These are phyloP conservation scores for Boletellus ananas DNA, from an alignment of 768 basidiomycete species.

Conservation along the genomic window DNA sequence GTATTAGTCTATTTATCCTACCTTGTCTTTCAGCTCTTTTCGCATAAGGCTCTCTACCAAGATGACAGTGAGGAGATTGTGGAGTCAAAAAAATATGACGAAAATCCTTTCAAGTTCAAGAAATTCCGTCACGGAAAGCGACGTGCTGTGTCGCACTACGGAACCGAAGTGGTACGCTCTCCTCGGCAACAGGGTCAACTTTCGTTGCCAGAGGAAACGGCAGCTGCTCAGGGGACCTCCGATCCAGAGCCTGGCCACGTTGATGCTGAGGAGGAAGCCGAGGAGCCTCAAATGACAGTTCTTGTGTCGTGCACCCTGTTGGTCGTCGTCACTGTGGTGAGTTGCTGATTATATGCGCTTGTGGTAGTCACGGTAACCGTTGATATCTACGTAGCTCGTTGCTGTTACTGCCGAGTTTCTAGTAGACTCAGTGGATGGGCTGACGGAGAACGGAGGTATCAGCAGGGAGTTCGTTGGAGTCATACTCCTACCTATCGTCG, in stretches of 20 bases:
- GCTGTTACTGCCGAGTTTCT: conserved; percentile 61
- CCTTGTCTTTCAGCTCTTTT: conserved; percentile 76
- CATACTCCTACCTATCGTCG: conserved; percentile 87
- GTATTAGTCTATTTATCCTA: conserved; percentile 68
- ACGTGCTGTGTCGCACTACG: conserved; percentile 2
- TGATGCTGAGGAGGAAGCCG: conserved; percentile 28
- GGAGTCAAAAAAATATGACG: conserved; percentile 40
- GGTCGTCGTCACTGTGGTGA: conserved; percentile 57
- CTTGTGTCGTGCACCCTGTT: conserved; percentile 51
- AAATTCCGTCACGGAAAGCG: conserved; percentile 15
- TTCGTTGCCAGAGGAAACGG: background rate
- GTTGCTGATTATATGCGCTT: conserved; percentile 17
- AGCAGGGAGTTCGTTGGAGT: conserved; percentile 82
- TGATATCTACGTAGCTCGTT: conserved; percentile 38
- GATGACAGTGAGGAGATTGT: conserved; percentile 37
- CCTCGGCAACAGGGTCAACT: conserved; percentile 2
- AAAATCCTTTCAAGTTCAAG: conserved; percentile 35
- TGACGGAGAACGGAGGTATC: conserved; percentile 56
- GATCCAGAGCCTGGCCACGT: conserved; percentile 11
- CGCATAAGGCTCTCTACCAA: conserved; percentile 69
- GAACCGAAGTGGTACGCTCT: conserved; percentile 9
- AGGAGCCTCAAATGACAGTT: conserved; percentile 52
- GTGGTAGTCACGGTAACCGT: background rate
- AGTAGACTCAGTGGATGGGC: conserved; percentile 76
- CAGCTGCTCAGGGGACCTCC: background rate